Base-by-base conservation (phyloP, 331 rosid species). In the Dryas integrifolia region DNA sequence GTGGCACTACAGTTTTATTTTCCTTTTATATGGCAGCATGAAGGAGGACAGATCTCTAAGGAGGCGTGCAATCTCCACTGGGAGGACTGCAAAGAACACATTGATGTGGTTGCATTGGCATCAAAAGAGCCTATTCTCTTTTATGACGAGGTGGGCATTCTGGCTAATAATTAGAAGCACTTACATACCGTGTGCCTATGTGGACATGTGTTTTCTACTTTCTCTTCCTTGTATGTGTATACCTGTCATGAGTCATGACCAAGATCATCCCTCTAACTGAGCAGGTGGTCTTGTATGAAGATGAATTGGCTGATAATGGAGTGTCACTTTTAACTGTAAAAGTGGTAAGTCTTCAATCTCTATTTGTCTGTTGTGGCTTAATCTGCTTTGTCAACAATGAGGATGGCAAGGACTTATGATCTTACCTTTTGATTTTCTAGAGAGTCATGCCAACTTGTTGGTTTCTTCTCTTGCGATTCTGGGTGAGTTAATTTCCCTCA, bases 381-480 rank as follows among this genome's bases (percentile, higher is more conserved):
- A 62, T 63, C 58, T 64, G 21, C 68, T 65, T 51, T 64, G n/a
- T 18, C 55, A 30, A 45, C 14, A 52, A 7, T 63, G 58, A 77
- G 70, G 52, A 56, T 67, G 16, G 65, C 46, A 62, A 53, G 40
- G 67, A 81, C 85, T 88, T 52, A 78, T 76, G 58, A 40, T 61
- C 26, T 72, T 53, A 13, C 73, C 15, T 77, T 56, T 85, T 70
- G 76, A 72, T 76, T 85, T 77, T 84, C 21, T 64, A 91, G 98
- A 91, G 98, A 85, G 92, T 91, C 80, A 95, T 95, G 98, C 97
- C 96, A 70, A 88, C 85, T 77, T 85, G 89, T 74, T 95, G 98
- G 98, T 95, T 85, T 88, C 99, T 92, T 79, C 97, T 92, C 66
- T 80, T 94, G 84, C 97, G 90, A 69, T 91, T 85, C 73, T 94